Percentiles rank a stretch among this genome's conserved stretches.
These are phyloP conservation scores for Sarcocystis neurona DNA, from an alignment of 169 alveolate genomes.

Conservation along the genomic window DNA sequence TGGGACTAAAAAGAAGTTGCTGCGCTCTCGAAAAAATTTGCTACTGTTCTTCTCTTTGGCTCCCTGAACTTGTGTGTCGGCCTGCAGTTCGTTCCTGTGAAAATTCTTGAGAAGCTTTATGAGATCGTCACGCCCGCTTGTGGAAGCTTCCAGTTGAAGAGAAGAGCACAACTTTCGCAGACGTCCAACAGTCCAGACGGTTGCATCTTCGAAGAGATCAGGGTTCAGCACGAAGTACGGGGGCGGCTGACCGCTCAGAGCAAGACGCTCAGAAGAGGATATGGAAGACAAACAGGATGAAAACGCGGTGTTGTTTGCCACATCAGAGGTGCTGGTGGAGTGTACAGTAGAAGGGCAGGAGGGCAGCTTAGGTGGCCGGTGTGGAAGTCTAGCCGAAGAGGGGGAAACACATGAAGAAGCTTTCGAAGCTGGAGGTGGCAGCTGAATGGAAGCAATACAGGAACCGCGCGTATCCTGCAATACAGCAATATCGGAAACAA, in stretches of 20 bases:
- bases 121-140: neutral
- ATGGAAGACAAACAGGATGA: neutral
- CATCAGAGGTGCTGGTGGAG: too few species aligned
- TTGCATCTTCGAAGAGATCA: slow-evolving; percentile 18
- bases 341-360: too few species aligned
- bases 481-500: too few species aligned
- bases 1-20: slow-evolving; percentile 30
- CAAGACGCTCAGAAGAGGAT: neutral
- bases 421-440: too few species aligned
- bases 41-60: neutral
- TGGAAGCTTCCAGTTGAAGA: neutral
- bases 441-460: too few species aligned
- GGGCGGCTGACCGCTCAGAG: neutral
- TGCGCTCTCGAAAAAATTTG: neutral
- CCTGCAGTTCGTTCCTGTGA: neutral
- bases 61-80: too few species aligned
- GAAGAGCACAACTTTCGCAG: neutral
- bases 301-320: neutral
- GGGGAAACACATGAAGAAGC: too few species aligned
- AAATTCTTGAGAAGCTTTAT: neutral
- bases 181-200: slow-evolving; percentile 5
- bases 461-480: too few species aligned
- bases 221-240: slow-evolving; percentile 27
- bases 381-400: too few species aligned
- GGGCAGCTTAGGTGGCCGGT: too few species aligned